These are phyloP conservation scores for Exophiala viscosa DNA, from an alignment of 2,329 filamentous ascomycete species.

Conservation along the genomic window DNA sequence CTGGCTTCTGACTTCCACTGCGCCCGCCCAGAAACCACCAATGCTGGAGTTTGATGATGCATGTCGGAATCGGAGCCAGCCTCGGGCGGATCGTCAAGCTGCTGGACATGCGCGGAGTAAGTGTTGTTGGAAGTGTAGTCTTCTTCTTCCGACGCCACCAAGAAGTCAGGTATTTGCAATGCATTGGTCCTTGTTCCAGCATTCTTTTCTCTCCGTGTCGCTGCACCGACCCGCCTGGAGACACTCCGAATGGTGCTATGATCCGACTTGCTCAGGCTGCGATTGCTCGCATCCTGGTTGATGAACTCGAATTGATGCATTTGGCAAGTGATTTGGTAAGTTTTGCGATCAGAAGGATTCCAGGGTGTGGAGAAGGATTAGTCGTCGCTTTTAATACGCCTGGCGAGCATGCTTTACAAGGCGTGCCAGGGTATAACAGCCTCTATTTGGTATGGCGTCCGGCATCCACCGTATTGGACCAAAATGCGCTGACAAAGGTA, in stretches of 20 bases:
- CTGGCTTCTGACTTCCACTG: neutral
- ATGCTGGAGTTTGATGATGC: neutral
- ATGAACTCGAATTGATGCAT: slow-evolving; percentile 10
- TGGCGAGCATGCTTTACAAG: neutral
- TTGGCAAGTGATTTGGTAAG: neutral
- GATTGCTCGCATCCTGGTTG: slow-evolving; percentile 7
- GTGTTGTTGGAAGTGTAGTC: neutral
- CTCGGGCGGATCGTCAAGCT: neutral
- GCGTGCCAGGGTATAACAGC: slow-evolving; percentile 4
- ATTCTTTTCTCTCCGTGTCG: slow-evolving; percentile 10
- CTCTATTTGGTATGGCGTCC: neutral
- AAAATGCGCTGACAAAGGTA: too few species aligned
- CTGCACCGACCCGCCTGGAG: slow-evolving; percentile 11
- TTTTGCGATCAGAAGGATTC: neutral
- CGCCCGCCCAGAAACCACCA: neutral
- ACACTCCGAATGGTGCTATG: slow-evolving; percentile 13
- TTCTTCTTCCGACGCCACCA: neutral
- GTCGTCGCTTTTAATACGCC: neutral
- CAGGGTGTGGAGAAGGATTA: neutral
- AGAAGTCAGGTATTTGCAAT: slow-evolving; percentile 9
- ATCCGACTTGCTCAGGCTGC: slow-evolving; percentile 9
- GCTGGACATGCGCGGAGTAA: neutral
- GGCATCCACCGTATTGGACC: too few species aligned
- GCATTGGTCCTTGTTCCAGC: slow-evolving; percentile 2
- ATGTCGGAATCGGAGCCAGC: neutral